Evolutionary conservation across 2,329 filamentous ascomycete genomes (phyloP).

Genomic region (Didymosphaeria variabile): DNA sequence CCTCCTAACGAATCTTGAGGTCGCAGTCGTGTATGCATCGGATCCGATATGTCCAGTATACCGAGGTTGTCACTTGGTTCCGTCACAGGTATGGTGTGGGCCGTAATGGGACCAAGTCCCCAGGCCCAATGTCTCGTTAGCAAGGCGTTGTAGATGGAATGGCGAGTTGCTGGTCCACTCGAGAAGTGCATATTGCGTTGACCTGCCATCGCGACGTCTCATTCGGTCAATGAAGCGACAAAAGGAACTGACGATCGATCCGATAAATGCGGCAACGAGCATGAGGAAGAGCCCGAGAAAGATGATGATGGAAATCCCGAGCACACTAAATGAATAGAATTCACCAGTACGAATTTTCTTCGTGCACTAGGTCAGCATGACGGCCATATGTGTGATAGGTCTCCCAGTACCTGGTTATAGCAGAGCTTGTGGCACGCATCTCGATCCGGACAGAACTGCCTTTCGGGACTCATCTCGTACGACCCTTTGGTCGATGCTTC

Average conservation of each 20-base stretch:
- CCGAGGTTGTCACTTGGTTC: not conserved
- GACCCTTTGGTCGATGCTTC: slow-evolving; percentile 6
- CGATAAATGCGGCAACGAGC: slow-evolving; percentile 12
- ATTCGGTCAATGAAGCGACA: not conserved
- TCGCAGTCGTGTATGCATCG: not conserved
- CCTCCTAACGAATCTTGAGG: not conserved
- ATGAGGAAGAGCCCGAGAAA: slow-evolving; percentile 16
- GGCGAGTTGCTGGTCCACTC: slow-evolving; percentile 18
- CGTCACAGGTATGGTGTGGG: not conserved
- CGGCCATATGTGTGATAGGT: not conserved
- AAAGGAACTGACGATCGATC: not conserved
- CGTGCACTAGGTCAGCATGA: not conserved
- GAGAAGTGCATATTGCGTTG: slow-evolving; percentile 6
- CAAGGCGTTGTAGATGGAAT: slow-evolving; percentile 20
- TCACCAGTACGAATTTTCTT: slow-evolving; percentile 18
- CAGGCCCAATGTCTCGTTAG: slow-evolving; percentile 14
- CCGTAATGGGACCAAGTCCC: slow-evolving; percentile 16
- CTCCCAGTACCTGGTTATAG: slow-evolving; percentile 9
- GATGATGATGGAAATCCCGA: slow-evolving; percentile 19
- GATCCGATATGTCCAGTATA: not conserved
- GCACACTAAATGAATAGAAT: slow-evolving; percentile 22
- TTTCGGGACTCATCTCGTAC: not conserved
- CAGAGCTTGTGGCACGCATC: slow-evolving; percentile 5
- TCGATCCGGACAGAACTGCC: not conserved
- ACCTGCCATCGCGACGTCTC: not conserved